Evolutionary conservation across 306 rosid genomes (phyloP).

Genomic region (Inga oerstediana): DNA sequence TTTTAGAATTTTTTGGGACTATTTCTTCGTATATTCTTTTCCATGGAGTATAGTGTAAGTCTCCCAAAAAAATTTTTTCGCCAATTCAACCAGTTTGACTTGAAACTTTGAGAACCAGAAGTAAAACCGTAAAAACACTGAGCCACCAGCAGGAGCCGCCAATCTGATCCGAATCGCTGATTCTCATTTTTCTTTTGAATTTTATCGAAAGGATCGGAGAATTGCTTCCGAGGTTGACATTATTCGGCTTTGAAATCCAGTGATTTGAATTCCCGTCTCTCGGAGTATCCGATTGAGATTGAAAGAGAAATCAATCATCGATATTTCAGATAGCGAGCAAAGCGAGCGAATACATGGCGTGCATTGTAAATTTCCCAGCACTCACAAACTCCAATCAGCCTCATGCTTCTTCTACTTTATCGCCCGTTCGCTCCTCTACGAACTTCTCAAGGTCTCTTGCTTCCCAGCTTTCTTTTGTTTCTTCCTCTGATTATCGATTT

Average conservation of each 20-base stretch:
- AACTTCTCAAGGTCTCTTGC: slow-evolving; percentile 2
- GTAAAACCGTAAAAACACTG: background rate
- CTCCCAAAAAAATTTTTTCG: background rate
- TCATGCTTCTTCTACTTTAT: slow-evolving; percentile 9
- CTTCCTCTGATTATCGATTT: slow-evolving; percentile 3
- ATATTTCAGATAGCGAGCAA: background rate
- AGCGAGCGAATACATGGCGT: background rate
- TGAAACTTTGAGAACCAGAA: background rate
- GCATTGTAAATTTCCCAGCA: slow-evolving; percentile 13
- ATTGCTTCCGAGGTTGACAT: background rate
- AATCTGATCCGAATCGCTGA: background rate
- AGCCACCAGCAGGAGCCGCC: background rate
- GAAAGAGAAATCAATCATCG: background rate
- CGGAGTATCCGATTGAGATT: background rate
- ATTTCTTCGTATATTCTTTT: no score
- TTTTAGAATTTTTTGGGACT: no score
- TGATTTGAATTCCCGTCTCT: background rate
- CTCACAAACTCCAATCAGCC: background rate
- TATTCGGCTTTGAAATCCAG: background rate
- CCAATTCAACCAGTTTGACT: background rate
- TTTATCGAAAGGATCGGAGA: background rate
- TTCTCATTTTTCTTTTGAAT: background rate
- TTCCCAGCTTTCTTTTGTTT: slow-evolving; percentile 34
- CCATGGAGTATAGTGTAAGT: no score
- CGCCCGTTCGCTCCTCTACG: slow-evolving; percentile 5